Evolutionary conservation across 306 rosid species (phyloP).

Genomic region (Chamaecrista fasciculata): DNA sequence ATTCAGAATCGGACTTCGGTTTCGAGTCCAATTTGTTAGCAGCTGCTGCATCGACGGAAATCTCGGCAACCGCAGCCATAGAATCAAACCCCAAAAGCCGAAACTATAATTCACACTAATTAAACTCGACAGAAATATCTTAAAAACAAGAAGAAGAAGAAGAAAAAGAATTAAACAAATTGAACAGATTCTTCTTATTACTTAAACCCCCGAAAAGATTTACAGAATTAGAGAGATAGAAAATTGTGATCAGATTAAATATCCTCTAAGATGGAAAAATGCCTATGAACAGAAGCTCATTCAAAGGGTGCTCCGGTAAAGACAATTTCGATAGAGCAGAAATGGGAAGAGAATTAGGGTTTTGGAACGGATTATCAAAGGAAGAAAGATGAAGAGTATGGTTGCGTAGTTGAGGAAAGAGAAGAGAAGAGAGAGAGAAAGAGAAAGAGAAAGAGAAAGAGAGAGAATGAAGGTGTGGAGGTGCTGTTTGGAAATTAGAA

Average conservation of each 20-base stretch:
- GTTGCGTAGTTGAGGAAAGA: background rate
- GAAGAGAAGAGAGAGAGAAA: background rate
- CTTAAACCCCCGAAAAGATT: background rate
- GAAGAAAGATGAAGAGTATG: background rate
- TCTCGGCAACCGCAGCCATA: conserved; percentile 83
- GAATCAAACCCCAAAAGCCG: conserved; percentile 33
- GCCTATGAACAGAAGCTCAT: background rate
- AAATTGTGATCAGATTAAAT: background rate
- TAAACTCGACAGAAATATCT: background rate
- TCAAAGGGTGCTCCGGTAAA: background rate
- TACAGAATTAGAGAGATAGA: background rate
- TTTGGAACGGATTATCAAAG: conserved; percentile 24
- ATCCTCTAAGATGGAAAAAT: background rate
- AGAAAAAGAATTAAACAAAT: background rate
- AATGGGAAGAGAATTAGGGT: conserved; percentile 22
- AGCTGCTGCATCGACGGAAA: conserved; percentile 52
- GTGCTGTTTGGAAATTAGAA: conserved; percentile 13
- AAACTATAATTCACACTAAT: background rate
- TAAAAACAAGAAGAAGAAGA: background rate
- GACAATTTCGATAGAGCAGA: background rate
- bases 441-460: background rate
- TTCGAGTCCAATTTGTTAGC: conserved; percentile 48
- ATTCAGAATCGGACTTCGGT: conserved; percentile 47
- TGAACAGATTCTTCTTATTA: conserved; percentile 1
- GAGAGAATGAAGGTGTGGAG: background rate